phyloP scores from a whole-genome alignment of 2,329 filamentous ascomycete genomes.

The Elsinoe necatrix region DNA sequence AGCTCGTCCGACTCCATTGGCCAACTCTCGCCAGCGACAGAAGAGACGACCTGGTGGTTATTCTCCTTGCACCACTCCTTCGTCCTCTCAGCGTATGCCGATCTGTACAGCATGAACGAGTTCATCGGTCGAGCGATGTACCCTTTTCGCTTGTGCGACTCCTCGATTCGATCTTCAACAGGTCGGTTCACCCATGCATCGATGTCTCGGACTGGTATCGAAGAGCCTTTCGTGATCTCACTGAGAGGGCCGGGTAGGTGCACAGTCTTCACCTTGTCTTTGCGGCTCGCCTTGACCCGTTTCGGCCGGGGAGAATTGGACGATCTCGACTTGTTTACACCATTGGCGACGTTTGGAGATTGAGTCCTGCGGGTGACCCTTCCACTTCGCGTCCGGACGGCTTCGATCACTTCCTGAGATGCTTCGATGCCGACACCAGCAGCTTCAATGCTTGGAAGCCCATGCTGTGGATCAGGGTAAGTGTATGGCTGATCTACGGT shows the following conservation, averaged over 20 bases:
- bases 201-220: constrained; percentile 67
- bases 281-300: constrained; percentile 34
- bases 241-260: constrained; percentile 61
- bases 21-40: constrained; percentile 82
- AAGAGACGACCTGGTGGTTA: constrained; percentile 89
- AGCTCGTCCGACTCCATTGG: constrained; percentile 65
- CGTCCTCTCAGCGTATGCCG: constrained; percentile 78
- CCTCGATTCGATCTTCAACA: constrained; percentile 54
- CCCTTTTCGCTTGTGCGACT: constrained; percentile 59
- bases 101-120: constrained; percentile 95
- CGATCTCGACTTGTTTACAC: constrained; percentile 24
- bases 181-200: constrained; percentile 68
- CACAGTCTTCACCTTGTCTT: constrained; percentile 35
- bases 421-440: constrained; percentile 25
- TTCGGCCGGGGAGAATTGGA: constrained; percentile 33
- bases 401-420: background rate
- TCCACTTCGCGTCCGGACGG: constrained; percentile 27
- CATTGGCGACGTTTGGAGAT: constrained; percentile 28
- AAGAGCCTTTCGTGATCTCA: constrained; percentile 55
- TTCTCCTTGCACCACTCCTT: constrained; percentile 75
- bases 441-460: constrained; percentile 33
- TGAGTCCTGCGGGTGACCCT: constrained; percentile 27
- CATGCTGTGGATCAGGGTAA: constrained; percentile 24
- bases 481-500: constrained; percentile 4
- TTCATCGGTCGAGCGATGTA: constrained; percentile 93